Evolutionary conservation across 2,329 filamentous ascomycete genomes (phyloP).

Genomic region (Ciborinia camelliae): DNA sequence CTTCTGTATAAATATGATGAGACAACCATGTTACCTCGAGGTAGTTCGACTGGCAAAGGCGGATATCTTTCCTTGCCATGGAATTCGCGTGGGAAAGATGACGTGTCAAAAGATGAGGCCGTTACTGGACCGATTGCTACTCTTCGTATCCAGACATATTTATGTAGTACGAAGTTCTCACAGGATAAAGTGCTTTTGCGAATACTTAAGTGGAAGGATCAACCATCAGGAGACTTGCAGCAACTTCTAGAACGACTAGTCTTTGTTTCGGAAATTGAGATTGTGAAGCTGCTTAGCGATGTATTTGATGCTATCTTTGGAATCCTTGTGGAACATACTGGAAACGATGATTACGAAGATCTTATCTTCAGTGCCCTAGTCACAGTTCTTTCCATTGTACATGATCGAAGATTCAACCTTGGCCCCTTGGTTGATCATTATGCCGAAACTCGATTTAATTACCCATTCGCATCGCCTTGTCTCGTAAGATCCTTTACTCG

Average conservation of each 20-base stretch:
- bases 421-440: constrained; percentile 89
- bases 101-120: constrained; percentile 66
- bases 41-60: constrained; percentile 65
- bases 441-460: constrained; percentile 83
- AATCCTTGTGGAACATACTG: constrained; percentile 85
- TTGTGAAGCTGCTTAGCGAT: constrained; percentile 87
- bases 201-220: constrained; percentile 81
- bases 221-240: constrained; percentile 66
- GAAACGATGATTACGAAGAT: constrained; percentile 88
- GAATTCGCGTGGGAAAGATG: constrained; percentile 64
- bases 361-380: constrained; percentile 88
- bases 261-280: constrained; percentile 95
- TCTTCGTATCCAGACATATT: constrained; percentile 75
- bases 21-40: constrained; percentile 67
- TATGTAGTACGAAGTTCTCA: constrained; percentile 93
- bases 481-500: constrained; percentile 83
- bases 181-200: constrained; percentile 85
- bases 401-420: constrained; percentile 90
- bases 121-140: constrained; percentile 76
- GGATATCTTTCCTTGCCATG: constrained; percentile 86
- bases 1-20: constrained; percentile 91
- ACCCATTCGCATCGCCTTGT: constrained; percentile 86
- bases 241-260: constrained; percentile 76
- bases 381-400: constrained; percentile 85
- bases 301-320: constrained; percentile 90